Evolutionary conservation across 1,139 yeast genomes (phyloP).

Genomic region (Yamadazyma siamensis): DNA sequence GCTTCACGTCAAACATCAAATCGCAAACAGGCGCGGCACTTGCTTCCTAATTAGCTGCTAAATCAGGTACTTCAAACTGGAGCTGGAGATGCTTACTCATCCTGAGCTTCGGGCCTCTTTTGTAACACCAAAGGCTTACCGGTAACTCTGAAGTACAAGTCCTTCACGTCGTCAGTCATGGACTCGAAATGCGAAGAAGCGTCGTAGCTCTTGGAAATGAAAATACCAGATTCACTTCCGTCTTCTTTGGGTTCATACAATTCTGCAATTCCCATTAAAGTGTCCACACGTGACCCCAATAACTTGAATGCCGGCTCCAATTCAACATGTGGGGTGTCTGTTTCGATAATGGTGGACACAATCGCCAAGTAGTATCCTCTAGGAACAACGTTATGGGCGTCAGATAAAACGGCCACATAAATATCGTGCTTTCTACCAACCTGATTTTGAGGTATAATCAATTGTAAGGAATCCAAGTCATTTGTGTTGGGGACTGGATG

Average conservation of each 20-base stretch:
- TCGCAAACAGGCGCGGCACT: no score
- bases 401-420: slow-evolving; percentile 86
- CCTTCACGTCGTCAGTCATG: slow-evolving; percentile 95
- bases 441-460: slow-evolving; percentile 95
- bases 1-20: no score
- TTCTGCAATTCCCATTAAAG: slow-evolving; percentile 95
- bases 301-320: slow-evolving; percentile 92
- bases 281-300: slow-evolving; percentile 74
- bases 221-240: slow-evolving; percentile 78
- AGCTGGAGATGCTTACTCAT: slow-evolving; percentile 48
- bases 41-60: no score
- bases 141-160: slow-evolving; percentile 84
- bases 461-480: slow-evolving; percentile 86
- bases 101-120: slow-evolving; percentile 62
- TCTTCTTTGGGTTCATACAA: slow-evolving; percentile 83
- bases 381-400: slow-evolving; percentile 88
- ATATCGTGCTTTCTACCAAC: slow-evolving; percentile 91
- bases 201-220: slow-evolving; percentile 85
- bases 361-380: slow-evolving; percentile 90
- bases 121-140: slow-evolving; percentile 89
- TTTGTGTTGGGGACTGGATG: slow-evolving; percentile 85
- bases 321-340: slow-evolving; percentile 89
- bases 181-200: slow-evolving; percentile 94
- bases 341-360: slow-evolving; percentile 91
- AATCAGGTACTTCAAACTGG: no score